phyloP scores from a whole-genome alignment of 2,329 filamentous ascomycete genomes.

The Fusarium tjaetaba region DNA sequence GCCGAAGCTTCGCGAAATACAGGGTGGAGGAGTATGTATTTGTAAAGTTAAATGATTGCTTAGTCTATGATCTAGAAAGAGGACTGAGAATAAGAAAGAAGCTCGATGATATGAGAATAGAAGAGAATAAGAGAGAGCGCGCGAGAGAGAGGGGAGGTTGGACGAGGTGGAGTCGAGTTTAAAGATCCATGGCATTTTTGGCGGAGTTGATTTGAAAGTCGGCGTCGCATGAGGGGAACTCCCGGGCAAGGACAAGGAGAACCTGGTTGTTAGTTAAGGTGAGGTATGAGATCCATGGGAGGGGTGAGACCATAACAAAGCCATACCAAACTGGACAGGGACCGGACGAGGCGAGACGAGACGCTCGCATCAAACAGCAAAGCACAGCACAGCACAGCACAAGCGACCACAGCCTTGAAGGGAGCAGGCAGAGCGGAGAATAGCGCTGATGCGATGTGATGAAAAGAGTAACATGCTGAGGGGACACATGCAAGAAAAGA shows the following conservation, averaged over 20 bases:
- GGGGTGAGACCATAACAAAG: slow-evolving; percentile 37
- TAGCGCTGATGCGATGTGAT: slow-evolving; percentile 10
- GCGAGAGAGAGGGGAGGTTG: slow-evolving; percentile 31
- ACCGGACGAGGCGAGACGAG: slow-evolving; percentile 26
- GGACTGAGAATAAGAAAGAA: slow-evolving; percentile 5
- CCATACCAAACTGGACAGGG: slow-evolving; percentile 16
- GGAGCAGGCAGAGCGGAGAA: slow-evolving; percentile 8
- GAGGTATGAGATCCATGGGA: slow-evolving; percentile 32
- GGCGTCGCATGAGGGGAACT: slow-evolving; percentile 35
- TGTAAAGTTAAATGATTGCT: neutral
- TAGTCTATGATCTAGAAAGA: neutral
- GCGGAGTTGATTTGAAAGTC: slow-evolving; percentile 24
- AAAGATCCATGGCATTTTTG: slow-evolving; percentile 41
- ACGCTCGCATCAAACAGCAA: slow-evolving; percentile 24
- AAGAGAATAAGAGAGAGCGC: slow-evolving; percentile 17
- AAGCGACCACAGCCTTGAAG: slow-evolving; percentile 31
- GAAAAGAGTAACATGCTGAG: neutral
- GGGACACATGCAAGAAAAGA: neutral
- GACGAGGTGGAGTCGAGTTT: slow-evolving; percentile 43
- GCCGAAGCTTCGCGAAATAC: neutral
- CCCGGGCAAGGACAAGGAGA: slow-evolving; percentile 32
- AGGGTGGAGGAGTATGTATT: neutral
- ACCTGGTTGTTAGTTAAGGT: slow-evolving; percentile 37
- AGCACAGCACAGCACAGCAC: neutral
- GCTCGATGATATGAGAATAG: slow-evolving; percentile 26